A percentile compares a stretch with the other conserved stretches of the same genome.
These are phyloP conservation scores for Dothistroma septosporum DNA, from an alignment of 2,329 filamentous ascomycete species.

Conservation along the genomic window DNA sequence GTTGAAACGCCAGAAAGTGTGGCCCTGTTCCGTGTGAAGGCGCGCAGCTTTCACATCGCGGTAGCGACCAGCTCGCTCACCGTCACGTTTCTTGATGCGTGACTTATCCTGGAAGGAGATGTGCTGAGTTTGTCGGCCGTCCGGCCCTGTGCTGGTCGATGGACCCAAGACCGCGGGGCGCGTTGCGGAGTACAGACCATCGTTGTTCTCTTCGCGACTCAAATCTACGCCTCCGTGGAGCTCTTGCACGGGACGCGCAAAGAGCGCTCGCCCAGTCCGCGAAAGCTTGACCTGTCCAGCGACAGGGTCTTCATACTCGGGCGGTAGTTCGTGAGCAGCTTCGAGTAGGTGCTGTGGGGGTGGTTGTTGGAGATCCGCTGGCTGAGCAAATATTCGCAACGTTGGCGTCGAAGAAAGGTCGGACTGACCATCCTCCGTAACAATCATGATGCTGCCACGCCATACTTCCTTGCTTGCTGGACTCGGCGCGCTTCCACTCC, in stretches of 20 bases:
- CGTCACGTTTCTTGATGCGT: conserved; percentile 58
- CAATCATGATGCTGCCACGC: conserved; percentile 93
- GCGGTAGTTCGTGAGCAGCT: conserved; percentile 56
- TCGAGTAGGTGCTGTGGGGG: conserved; percentile 68
- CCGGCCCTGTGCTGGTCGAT: conserved; percentile 21
- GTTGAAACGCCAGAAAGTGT: conserved; percentile 97
- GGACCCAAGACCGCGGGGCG: conserved; percentile 33
- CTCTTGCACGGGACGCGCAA: conserved; percentile 84
- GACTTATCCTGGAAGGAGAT: conserved; percentile 42
- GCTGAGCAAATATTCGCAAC: conserved; percentile 80
- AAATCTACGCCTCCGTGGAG: conserved; percentile 73
- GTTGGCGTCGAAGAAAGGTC: conserved; percentile 75
- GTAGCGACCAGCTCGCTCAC: conserved; percentile 75
- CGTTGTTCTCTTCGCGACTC: conserved; percentile 72
- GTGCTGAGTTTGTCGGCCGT: conserved; percentile 27
- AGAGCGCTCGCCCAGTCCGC: conserved; percentile 78
- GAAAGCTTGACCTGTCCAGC: conserved; percentile 83
- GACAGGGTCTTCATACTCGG: conserved; percentile 84
- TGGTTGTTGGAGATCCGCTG: conserved; percentile 74
- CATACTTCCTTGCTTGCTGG: conserved; percentile 69
- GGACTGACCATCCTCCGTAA: conserved; percentile 79
- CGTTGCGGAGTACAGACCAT: conserved; percentile 69
- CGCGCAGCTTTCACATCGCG: conserved; percentile 78
- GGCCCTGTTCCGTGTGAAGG: conserved; percentile 77
- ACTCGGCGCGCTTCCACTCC: conserved; percentile 36